Conservation (phyloP, 495 filamentous ascomycete species). For the Aspergillus egyptiacus region DNA sequence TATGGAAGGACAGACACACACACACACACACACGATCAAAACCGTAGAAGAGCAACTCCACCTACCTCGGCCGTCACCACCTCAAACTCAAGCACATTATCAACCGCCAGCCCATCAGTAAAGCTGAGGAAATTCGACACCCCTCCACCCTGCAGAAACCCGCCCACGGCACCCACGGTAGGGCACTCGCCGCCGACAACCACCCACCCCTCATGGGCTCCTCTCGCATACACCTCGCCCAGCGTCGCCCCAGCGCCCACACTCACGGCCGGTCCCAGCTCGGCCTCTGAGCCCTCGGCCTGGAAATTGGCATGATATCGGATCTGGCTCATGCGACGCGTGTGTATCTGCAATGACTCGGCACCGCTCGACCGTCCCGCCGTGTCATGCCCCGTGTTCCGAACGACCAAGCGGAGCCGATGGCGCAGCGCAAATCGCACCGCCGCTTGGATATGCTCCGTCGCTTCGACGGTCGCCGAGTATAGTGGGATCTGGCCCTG, state of each 20-base stretch:
- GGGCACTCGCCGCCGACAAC: slow-evolving; percentile 10
- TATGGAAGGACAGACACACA: too few species aligned
- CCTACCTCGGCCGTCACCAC: slow-evolving; percentile 42
- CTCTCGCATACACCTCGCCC: slow-evolving; percentile 30
- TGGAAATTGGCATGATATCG: slow-evolving; percentile 20
- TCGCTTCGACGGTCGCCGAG: background rate
- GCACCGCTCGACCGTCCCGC: slow-evolving; percentile 42
- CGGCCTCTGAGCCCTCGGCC: background rate
- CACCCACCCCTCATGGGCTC: background rate
- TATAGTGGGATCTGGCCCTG: background rate
- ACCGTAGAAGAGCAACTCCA: too few species aligned
- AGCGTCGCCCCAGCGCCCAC: slow-evolving; percentile 1
- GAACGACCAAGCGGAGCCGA: slow-evolving; percentile 45
- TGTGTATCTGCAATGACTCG: slow-evolving; percentile 48
- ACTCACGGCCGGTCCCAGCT: background rate
- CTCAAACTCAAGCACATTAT: slow-evolving; percentile 16
- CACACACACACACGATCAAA: too few species aligned
- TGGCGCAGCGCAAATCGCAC: slow-evolving; percentile 48
- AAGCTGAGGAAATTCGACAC: background rate
- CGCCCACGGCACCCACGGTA: slow-evolving; percentile 18
- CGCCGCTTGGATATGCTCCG: slow-evolving; percentile 28
- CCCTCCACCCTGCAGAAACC: slow-evolving; percentile 16
- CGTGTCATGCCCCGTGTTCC: slow-evolving; percentile 63
- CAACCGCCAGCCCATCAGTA: slow-evolving; percentile 10
- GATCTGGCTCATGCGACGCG: slow-evolving; percentile 36